Evolutionary conservation across 768 basidiomycete genomes (phyloP), one percentile per base, ranked within the genome.

Genomic region (Favolaschia claudopus): DNA sequence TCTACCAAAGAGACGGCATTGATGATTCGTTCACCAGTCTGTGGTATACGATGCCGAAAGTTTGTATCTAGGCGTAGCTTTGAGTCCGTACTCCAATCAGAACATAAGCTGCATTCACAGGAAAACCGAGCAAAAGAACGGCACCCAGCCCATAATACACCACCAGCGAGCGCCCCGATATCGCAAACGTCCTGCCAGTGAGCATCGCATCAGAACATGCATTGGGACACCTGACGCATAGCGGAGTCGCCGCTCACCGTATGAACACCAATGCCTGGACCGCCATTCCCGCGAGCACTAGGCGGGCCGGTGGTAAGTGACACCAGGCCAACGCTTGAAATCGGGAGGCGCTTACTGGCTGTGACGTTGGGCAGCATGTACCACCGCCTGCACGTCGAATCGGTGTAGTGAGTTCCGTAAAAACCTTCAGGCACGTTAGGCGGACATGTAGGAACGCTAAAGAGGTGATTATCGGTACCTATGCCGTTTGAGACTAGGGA

Each of bases 221-320:
- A n/a, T n/a, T n/a, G n/a, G n/a, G n/a, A n/a, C n/a, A n/a, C n/a
- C n/a, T n/a, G n/a, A n/a, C n/a, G n/a, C n/a, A n/a, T n/a, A n/a
- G n/a, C n/a, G n/a, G n/a, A n/a, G n/a, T n/a, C n/a, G 9, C 17
- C 19, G 32, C 47, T 28, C 19, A 24, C 62, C 62, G 34, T 14
- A 64, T 60, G 43, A 56, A 64, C 2, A 64, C 27, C 22, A 64
- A 50, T 5, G 46, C 29, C 15, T 64, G 63, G 45, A 64, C 55
- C 19, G 63, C 63, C 58, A 64, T 64, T 10, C 63, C 63, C 38
- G 63, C 58, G 36, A 64, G 53, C 63, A 64, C 62, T 64, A 19
- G 13, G 8, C 37, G 8, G 3, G 15, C 29, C 43, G 43, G 20
- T n/a, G 8, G 14, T 39, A 20, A 50, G 14, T n/a, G n/a, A n/a